Percentiles rank a stretch among this genome's conserved stretches.
Evolutionary conservation across 179 eudicot genomes (phyloP).

Genomic region (Pouteria campechiana): DNA sequence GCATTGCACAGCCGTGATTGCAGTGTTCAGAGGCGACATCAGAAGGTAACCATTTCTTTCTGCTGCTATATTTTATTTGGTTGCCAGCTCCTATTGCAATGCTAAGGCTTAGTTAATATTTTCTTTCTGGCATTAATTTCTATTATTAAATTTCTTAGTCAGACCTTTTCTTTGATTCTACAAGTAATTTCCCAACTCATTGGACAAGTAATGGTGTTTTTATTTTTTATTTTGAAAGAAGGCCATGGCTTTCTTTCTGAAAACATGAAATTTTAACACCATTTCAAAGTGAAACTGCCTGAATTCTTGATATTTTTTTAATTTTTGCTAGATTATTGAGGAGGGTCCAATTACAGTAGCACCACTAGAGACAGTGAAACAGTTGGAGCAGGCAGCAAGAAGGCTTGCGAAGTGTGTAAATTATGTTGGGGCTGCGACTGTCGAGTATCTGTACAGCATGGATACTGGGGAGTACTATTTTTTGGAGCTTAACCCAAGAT

Average conservation of each 20-base stretch:
- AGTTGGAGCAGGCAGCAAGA: constrained; percentile 98
- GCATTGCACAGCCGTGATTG: constrained; percentile 99
- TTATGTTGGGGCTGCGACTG: constrained; percentile 99
- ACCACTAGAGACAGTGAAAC: constrained; percentile 63
- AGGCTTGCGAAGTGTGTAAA: constrained; percentile 88
- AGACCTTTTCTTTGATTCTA: no score
- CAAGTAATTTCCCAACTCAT: no score
- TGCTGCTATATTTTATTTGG: no score
- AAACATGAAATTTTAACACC: no score
- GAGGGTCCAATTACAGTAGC: constrained; percentile 99
- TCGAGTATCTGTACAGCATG: constrained; percentile 95
- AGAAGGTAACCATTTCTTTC: constrained; percentile 70
- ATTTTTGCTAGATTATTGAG: constrained; percentile 71
- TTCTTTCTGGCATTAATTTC: no score
- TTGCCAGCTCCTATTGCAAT: no score
- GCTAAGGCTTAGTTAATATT: no score
- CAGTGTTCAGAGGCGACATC: constrained; percentile 98
- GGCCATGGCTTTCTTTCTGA: no score
- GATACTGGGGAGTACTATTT: constrained; percentile 97
- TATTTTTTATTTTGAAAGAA: no score
- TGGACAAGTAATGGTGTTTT: no score
- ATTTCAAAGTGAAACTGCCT: no score
- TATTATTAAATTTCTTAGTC: no score
- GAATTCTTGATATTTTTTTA: background rate
- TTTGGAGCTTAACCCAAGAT: constrained; percentile 92